These are phyloP conservation scores for Malassezia psittaci DNA, from an alignment of 1,284 basidiomycete genomes.

Conservation along the genomic window DNA sequence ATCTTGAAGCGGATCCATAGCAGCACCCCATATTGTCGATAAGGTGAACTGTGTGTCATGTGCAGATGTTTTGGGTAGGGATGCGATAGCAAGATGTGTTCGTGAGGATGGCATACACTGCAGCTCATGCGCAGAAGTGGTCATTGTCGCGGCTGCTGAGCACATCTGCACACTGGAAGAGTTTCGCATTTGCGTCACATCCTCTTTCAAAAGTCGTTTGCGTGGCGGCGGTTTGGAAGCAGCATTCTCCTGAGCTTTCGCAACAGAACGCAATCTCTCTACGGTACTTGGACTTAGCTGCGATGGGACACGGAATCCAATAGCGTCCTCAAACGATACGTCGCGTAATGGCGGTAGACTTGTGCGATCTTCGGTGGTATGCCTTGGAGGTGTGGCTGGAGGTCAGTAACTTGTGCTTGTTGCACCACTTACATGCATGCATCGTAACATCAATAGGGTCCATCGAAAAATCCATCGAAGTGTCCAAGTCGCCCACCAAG, in stretches of 20 bases:
- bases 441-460: background rate
- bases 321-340: conserved; percentile 12
- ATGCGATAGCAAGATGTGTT: conserved; percentile 5
- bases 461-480: conserved; percentile 13
- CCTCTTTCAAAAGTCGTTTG: conserved; percentile 15
- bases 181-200: conserved; percentile 10
- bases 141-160: conserved; percentile 6
- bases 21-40: conserved; percentile 8
- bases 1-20: background rate
- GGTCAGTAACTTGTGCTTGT: background rate
- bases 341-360: conserved; percentile 4
- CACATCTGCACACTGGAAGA: conserved; percentile 4
- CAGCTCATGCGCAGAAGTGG: conserved; percentile 7
- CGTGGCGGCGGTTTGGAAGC: background rate
- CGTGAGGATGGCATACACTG: conserved; percentile 13
- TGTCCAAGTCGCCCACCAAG: conserved; percentile 22
- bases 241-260: conserved; percentile 1
- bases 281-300: conserved; percentile 12
- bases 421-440: background rate
- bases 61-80: background rate
- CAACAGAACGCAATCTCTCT: conserved; percentile 13
- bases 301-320: background rate
- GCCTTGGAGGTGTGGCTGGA: conserved; percentile 3
- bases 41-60: conserved; percentile 1
- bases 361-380: background rate